Percentiles rank a stretch among this genome's conserved stretches.
These are phyloP conservation scores for Botrytis aclada DNA, from an alignment of 2,329 filamentous ascomycete species.

Conservation along the genomic window DNA sequence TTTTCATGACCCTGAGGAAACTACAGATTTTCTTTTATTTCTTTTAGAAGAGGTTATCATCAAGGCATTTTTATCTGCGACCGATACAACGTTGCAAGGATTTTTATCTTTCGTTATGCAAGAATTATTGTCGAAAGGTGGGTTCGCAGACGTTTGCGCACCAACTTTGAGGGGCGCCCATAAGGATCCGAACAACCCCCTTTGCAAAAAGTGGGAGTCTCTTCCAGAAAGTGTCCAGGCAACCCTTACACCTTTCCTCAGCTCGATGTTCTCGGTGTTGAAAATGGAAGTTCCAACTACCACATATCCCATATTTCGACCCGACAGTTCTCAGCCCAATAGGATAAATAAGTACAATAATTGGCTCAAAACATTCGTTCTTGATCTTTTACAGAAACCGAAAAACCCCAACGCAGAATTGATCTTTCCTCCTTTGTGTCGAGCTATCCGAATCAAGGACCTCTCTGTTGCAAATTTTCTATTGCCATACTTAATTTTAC, in stretches of 20 bases:
- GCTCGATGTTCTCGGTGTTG: slow-evolving; percentile 74
- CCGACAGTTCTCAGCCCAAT: slow-evolving; percentile 49
- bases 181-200: slow-evolving; percentile 48
- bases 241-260: slow-evolving; percentile 82
- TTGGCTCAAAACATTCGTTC: slow-evolving; percentile 79
- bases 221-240: slow-evolving; percentile 77
- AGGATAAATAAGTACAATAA: slow-evolving; percentile 72
- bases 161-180: slow-evolving; percentile 36
- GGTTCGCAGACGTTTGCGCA: slow-evolving; percentile 58
- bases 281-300: slow-evolving; percentile 51
- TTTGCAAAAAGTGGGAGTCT: slow-evolving; percentile 71
- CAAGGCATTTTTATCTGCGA: slow-evolving; percentile 85
- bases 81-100: slow-evolving; percentile 81
- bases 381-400: slow-evolving; percentile 76
- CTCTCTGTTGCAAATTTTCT: slow-evolving; percentile 83
- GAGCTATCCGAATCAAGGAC: slow-evolving; percentile 82
- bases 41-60: slow-evolving; percentile 85
- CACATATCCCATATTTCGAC: slow-evolving; percentile 69
- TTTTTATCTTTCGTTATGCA: slow-evolving; percentile 96
- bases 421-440: slow-evolving; percentile 77
- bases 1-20: slow-evolving; percentile 74
- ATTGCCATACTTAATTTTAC: slow-evolving; percentile 81
- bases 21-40: slow-evolving; percentile 80
- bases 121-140: slow-evolving; percentile 75
- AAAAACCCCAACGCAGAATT: slow-evolving; percentile 71